Percentiles rank a stretch among this genome's conserved stretches.
phyloP scores from a whole-genome alignment of 2,329 filamentous ascomycete species.

The Acarospora socialis region DNA sequence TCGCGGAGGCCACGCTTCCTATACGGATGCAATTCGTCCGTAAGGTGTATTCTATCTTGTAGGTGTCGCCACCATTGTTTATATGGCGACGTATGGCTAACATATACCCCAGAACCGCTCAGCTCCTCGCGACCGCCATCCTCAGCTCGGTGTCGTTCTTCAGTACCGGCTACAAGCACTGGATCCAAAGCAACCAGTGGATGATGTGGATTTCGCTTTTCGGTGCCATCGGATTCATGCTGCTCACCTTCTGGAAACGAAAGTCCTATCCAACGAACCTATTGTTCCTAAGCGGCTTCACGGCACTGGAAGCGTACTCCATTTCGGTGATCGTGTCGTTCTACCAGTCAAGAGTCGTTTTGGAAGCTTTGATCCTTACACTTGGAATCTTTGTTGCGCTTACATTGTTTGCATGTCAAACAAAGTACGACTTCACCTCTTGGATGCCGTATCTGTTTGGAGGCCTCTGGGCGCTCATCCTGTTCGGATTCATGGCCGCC shows the following conservation, averaged over 20 bases:
- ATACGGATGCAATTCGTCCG: conserved; percentile 94
- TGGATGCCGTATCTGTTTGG: conserved; percentile 96
- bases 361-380: conserved; percentile 82
- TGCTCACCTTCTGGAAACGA: conserved; percentile 87
- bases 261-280: conserved; percentile 92
- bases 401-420: conserved; percentile 82
- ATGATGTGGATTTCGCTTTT: conserved; percentile 80
- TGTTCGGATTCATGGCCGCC: conserved; percentile 83
- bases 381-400: conserved; percentile 49
- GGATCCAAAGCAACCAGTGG: conserved; percentile 74
- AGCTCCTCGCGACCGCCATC: conserved; percentile 70
- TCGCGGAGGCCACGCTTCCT: conserved; percentile 84
- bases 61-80: conserved; percentile 19
- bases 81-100: neutral
- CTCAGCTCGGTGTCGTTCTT: conserved; percentile 79
- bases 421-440: conserved; percentile 93
- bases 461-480: conserved; percentile 71
- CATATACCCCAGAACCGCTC: conserved; percentile 49
- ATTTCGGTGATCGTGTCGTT: conserved; percentile 87
- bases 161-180: conserved; percentile 60
- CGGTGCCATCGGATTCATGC: conserved; percentile 69
- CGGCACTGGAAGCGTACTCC: conserved; percentile 80
- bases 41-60: conserved; percentile 94
- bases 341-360: conserved; percentile 68
- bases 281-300: conserved; percentile 82